Evolutionary conservation across 2,329 filamentous ascomycete genomes (phyloP).

Genomic region (Fusarium pilosicola): DNA sequence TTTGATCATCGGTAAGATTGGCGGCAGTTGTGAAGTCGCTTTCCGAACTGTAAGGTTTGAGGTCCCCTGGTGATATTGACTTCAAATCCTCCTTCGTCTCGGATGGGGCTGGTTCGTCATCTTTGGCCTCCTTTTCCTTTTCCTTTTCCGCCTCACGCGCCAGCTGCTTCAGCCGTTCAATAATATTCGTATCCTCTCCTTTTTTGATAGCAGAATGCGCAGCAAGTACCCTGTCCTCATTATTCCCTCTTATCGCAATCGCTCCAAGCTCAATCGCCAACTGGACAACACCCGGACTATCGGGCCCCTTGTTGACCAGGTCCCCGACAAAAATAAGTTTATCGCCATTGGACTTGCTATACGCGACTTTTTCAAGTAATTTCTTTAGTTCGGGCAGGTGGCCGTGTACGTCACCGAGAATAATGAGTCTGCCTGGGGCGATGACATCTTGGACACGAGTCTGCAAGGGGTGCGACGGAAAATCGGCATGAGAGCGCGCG

Average conservation of each 20-base stretch:
- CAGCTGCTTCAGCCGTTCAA: not conserved
- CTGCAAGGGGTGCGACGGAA: not conserved
- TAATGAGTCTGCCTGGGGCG: constrained; percentile 52
- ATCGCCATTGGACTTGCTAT: constrained; percentile 62
- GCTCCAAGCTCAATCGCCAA: constrained; percentile 76
- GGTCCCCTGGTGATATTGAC: not conserved
- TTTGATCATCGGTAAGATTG: constrained; percentile 11
- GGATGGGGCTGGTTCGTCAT: not conserved
- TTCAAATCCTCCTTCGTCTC: not conserved
- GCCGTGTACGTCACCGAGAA: constrained; percentile 91
- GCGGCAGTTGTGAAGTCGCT: constrained; percentile 32
- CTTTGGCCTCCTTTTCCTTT: not conserved
- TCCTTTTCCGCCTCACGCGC: not conserved
- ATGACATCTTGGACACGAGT: not conserved
- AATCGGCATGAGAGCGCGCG: not conserved
- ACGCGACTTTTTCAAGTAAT: constrained; percentile 74
- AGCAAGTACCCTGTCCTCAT: constrained; percentile 82
- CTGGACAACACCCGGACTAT: constrained; percentile 79
- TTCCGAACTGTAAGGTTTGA: constrained; percentile 29
- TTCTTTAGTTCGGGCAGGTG: constrained; percentile 72
- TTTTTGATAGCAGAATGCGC: constrained; percentile 15
- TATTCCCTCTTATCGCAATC: constrained; percentile 84
- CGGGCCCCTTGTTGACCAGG: constrained; percentile 83
- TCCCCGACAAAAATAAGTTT: constrained; percentile 80
- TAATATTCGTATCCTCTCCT: not conserved